phyloP scores from a whole-genome alignment of 2,329 filamentous ascomycete species.

The Colletotrichum lentis region DNA sequence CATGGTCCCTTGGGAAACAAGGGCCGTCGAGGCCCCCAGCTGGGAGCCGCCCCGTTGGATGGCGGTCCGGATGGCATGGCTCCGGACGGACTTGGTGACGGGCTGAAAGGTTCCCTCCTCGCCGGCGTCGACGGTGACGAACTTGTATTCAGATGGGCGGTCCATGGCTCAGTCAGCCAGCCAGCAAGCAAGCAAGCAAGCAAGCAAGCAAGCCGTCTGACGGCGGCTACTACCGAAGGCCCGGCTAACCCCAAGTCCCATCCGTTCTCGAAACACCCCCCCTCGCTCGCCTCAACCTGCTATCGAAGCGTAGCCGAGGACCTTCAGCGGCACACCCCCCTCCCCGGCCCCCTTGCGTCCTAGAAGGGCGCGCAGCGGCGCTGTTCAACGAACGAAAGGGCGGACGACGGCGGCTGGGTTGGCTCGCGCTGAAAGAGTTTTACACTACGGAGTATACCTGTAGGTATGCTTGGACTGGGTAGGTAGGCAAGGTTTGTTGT shows the following conservation, averaged over 20 bases:
- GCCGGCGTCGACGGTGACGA: constrained; percentile 25
- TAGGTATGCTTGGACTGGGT: not conserved
- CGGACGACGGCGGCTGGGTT: not conserved
- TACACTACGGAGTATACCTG: not conserved
- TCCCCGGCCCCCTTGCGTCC: too few species aligned
- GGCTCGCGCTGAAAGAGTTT: not conserved
- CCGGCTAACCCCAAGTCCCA: not conserved
- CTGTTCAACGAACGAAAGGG: not conserved
- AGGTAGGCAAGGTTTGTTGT: not conserved
- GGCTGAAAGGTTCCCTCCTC: constrained; percentile 18
- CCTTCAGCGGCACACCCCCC: not conserved
- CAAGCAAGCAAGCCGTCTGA: not conserved
- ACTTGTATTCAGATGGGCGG: constrained; percentile 34
- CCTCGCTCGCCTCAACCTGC: not conserved
- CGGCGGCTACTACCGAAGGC: not conserved
- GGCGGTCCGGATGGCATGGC: constrained; percentile 38
- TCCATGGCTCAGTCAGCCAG: constrained; percentile 7
- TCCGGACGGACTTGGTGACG: constrained; percentile 30
- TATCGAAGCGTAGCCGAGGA: not conserved
- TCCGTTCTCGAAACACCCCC: not conserved
- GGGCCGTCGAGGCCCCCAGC: constrained; percentile 17
- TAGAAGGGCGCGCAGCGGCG: not conserved
- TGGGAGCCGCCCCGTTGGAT: constrained; percentile 27
- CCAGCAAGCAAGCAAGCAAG: too few species aligned
- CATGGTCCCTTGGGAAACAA: constrained; percentile 15